Evolutionary conservation across 495 filamentous ascomycete genomes (phyloP), one percentile per base, ranked within the genome.

Genomic region (Corynascus novoguineensis): DNA sequence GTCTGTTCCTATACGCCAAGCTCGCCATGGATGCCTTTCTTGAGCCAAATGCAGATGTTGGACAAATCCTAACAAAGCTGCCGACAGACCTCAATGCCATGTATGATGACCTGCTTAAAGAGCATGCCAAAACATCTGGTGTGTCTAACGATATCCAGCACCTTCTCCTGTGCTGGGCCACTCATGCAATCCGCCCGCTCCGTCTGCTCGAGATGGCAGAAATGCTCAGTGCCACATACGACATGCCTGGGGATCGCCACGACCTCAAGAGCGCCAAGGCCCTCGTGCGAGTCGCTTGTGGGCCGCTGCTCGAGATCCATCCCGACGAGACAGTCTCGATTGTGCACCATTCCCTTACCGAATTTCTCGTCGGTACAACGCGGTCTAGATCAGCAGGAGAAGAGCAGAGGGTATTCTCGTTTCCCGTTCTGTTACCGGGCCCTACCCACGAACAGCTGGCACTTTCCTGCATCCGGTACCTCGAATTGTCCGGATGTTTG

Each of bases 321-420:
- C 64, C 68, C 14, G 75, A 81, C 46, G 78, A 81, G 57, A 78
- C 75, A 0, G 66, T 81, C 17, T 72, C 59, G 14, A 68, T 81
- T 5, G 67, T 81, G 28, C 80, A 83, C 44, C 80, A 81, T 60
- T 80, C 78, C n/a, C 72, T 81, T 24, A 80, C 77, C 1, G 80
- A 81, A 54, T 81, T 73, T 62, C 68, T 81, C 17, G 48, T 22
- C 6, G 65, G 60, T 11, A 41, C 53, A 0, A 65, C 55, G n/a
- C 60, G 64, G 49, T 6, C 42, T 14, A 40, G 19, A 1, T 44
- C 28, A 35, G 46, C 32, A 7, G 17, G 8, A 21, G 5, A 7
- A 0, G 46, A 19, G 0, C 3, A 32, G 3, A 19, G 17, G 0
- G 27, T 21, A 1, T 47, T 27, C 2, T 57, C 51, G 17, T 73